Conservation (phyloP, 140 eudicot species). For the Ambrosia hybrid region DNA sequence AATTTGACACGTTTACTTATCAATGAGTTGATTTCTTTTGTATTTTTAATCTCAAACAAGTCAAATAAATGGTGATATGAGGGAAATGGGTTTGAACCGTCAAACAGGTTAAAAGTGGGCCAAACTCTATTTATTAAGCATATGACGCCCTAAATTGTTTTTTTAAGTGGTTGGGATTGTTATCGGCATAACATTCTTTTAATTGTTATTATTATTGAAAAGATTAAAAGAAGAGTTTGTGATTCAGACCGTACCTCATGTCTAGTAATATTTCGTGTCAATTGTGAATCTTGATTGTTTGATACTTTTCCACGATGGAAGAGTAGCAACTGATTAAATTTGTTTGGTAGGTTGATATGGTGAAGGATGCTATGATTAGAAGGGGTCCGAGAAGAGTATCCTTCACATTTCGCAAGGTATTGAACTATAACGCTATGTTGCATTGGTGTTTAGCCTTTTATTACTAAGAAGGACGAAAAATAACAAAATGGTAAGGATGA, state of each 20-base stretch:
- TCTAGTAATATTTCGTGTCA: not conserved
- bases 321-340: not conserved
- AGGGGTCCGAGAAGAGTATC: slow-evolving; percentile 87
- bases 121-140: not conserved
- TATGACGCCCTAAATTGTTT: not conserved
- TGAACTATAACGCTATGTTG: not conserved
- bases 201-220: not conserved
- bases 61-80: not conserved
- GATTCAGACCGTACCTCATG: not conserved
- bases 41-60: not conserved
- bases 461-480: not conserved
- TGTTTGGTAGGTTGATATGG: slow-evolving; percentile 64
- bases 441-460: not conserved
- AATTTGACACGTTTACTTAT: not conserved
- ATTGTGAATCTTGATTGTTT: slow-evolving; percentile 11
- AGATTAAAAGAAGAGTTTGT: not conserved
- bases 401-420: slow-evolving; percentile 87
- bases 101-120: not conserved
- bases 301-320: slow-evolving; percentile 1
- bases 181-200: not conserved
- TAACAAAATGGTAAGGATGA: not conserved
- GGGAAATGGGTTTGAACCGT: not conserved
- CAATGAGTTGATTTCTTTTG: not conserved
- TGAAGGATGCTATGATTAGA: slow-evolving; percentile 55
- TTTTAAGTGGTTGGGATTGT: not conserved